Base-by-base conservation (phyloP, 1,284 basidiomycete species). In the Anthracocystis panici-leucophaei region DNA sequence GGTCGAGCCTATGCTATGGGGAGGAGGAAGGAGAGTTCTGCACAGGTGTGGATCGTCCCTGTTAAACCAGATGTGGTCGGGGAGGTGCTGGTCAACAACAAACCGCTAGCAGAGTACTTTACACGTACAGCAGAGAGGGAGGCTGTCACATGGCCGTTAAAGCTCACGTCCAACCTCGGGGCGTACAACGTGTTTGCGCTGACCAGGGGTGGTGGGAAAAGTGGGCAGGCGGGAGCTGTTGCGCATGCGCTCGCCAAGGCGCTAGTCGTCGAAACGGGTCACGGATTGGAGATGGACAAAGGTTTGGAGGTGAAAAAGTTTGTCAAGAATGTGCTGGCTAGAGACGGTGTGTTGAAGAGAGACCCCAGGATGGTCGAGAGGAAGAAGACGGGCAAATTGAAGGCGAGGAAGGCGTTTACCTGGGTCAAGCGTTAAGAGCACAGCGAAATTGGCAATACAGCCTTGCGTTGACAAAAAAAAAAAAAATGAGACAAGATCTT, bases 351-450 rank as follows among this genome's bases (percentile, higher is more conserved):
- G 41, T 87, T 95, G 67, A 91, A 91, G 86, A 91, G 96, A 83
- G 96, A 99, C 88, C 93, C 94, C 50, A 92, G 96, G 86, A 93
- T 95, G 92, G 95, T 97, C 33, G 96, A 99, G 88, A 90, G 96
- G 79, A 99, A 99, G 88, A 97, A 98, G 89, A 94, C 96, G 9
- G 93, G 93, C 69, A 86, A 91, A 78, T 90, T 91, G 72, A 97
- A 97, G 88, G 93, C 96, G 70, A 91, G 95, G 86, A 95, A 96
- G 88, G 91, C 45, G 23, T 78, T 77, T 57, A 79, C 79, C 76
- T 97, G 95, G 94, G 94, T 97, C 91, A 97, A 95, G 88, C 93
- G 95, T 87, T 97, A 88, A 75, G n/a, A n/a, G n/a, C n/a, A n/a
- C n/a, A 31, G n/a, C 3, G 27, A n/a, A 18, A 20, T n/a, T 10